Evolutionary conservation across 192 early-diverging fungal genomes (phyloP), one percentile per base, ranked within the genome.

Genomic region (Helicostylum pulchrum): DNA sequence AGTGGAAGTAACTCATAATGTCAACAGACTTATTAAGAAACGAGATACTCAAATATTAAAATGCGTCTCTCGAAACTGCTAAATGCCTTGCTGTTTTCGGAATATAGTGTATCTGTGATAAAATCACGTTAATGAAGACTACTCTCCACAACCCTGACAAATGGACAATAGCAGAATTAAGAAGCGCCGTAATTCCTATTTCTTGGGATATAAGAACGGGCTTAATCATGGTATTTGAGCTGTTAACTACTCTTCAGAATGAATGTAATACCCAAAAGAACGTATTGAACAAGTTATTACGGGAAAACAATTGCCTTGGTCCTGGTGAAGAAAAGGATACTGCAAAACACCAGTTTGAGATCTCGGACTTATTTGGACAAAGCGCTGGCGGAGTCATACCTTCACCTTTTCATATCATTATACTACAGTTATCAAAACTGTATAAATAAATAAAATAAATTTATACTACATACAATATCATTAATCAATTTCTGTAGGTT

Each of bases 101-200:
- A 50, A 50, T 20, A 19, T 7, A 50, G 8, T 50, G 20, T 7
- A 50, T 50, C 8, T 21, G 20, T 50, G 48, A 50, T 7, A 23
- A 50, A 21, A 50, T 50, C 48, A 50, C 48, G n/a, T 50, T 50
- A 4, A 50, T 50, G 20, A 50, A 50, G 19, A 19, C 48, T 6
- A 49, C n/a, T 49, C 48, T 49, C 20, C 7, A 8, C 3, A 21
- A n/a, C n/a, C 14, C 8, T 8, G 20, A n/a, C 48, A 19, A 20
- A 7, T 50, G 48, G 48, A 15, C 17, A 7, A 2, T 50, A 20
- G 48, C 20, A 20, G 20, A 50, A 21, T 50, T 21, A 17, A 8
- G 19, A 17, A 50, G 48, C 19, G 48, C n/a, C 1, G 19, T 17
- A 6, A 49, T 49, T 19, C 48, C 48, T 19, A 17, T 49, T 6